Base-by-base conservation (phyloP, 768 basidiomycete genomes). In the Panaeolus papilionaceus region DNA sequence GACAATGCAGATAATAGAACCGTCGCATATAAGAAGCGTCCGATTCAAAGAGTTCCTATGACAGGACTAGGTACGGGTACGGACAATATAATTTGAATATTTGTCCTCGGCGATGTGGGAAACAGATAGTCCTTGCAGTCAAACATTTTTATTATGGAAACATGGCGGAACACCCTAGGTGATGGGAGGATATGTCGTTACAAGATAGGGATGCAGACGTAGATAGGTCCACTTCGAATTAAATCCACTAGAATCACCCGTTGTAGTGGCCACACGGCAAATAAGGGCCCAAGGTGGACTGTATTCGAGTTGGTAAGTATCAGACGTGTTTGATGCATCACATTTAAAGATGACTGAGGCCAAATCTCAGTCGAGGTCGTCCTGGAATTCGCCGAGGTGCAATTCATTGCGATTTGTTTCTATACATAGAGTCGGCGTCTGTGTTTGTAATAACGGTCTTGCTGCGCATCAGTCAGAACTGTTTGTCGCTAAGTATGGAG, bases 111-210 rank as follows among this genome's bases (percentile, higher is more conserved):
- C 63, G 62, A 18, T 74, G 73, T 47, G 73, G 72, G 0, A 64
- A 69, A 45, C 72, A 73, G 26, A 73, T 68, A 69, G 70, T 70
- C 0, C 61, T 74, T 38, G 73, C 71, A 7, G 28, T 74, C 26
- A 66, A 63, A 39, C 65, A 71, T 42, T 74, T 71, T 37, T 63
- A 64, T 44, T 65, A 73, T 51, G 66, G 49, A 20, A 28, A 9
- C 10, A 58, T 33, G 26, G 4, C 10, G 28, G 54, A 58, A 37
- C 54, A 37, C 12, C 54, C 54, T 58, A 28, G 54, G 14, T 33
- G 23, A 23, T 23, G 54, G 54, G 33, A 23, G 12, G 26, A 58
- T 37, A n/a, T 16, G 26, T 12, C 11, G 10, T 10, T 58, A 11
- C 6, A 33, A 37, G 28, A 33, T 28, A 58, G 54, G 12, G 9